phyloP scores from a whole-genome alignment of 495 filamentous ascomycete species.

The Parathielavia hyrcaniae region DNA sequence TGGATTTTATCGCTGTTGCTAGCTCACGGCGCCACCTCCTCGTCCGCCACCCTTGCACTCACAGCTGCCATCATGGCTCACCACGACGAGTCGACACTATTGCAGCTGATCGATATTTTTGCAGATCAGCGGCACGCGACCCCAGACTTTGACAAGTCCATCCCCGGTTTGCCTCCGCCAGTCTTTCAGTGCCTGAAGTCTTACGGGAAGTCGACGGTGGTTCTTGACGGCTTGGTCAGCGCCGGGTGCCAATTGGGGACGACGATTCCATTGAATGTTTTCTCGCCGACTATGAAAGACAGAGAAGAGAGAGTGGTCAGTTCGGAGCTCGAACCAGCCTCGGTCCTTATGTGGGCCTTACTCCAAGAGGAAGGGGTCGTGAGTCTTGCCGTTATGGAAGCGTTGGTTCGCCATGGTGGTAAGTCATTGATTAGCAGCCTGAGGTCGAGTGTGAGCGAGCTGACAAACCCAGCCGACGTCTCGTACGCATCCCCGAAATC shows the following conservation, averaged over 20 bases:
- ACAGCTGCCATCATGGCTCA: slow-evolving; percentile 29
- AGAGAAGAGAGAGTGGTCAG: slow-evolving; percentile 21
- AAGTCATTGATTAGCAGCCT: slow-evolving; percentile 13
- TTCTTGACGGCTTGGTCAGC: slow-evolving; percentile 22
- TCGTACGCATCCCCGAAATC: slow-evolving; percentile 35
- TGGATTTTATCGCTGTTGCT: slow-evolving; percentile 34
- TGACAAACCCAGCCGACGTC: slow-evolving; percentile 32
- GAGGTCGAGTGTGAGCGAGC: background rate
- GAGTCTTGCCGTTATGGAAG: slow-evolving; percentile 30
- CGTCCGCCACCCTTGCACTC: slow-evolving; percentile 35
- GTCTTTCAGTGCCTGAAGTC: slow-evolving; percentile 28
- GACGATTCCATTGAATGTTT: slow-evolving; percentile 21
- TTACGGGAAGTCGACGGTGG: slow-evolving; percentile 21
- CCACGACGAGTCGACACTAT: slow-evolving; percentile 18
- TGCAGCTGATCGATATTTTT: slow-evolving; percentile 22
- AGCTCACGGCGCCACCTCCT: slow-evolving; percentile 28
- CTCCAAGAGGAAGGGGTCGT: slow-evolving; percentile 37
- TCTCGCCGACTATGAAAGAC: background rate
- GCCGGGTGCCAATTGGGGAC: slow-evolving; percentile 26
- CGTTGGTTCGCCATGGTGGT: slow-evolving; percentile 37
- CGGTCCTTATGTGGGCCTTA: slow-evolving; percentile 40
- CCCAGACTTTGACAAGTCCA: slow-evolving; percentile 20
- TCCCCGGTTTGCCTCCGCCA: slow-evolving; percentile 26
- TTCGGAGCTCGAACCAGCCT: slow-evolving; percentile 32
- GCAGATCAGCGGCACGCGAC: slow-evolving; percentile 7